Evolutionary conservation across 108 stramenopile genomes (phyloP).

Genomic region (Conticribra weissflogii): DNA sequence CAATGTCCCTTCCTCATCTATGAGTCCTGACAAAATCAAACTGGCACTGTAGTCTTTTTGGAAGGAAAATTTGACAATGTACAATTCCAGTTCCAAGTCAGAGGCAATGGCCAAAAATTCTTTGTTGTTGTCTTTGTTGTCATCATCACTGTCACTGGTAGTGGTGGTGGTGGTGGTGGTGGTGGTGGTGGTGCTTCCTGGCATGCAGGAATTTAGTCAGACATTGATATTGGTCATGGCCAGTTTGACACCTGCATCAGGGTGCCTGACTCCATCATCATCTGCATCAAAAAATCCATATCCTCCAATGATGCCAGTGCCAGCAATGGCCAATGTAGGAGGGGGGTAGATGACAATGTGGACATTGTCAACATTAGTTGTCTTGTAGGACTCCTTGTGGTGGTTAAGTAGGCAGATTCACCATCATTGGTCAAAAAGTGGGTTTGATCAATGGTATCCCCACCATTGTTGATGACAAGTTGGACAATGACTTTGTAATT

Average conservation of each 20-base stretch:
- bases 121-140: too few relatives aligned
- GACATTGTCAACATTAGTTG: conserved; percentile 1
- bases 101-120: background rate
- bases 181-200: conserved; percentile 7
- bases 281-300: conserved; percentile 39
- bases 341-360: background rate
- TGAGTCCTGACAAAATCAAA: conserved; percentile 15
- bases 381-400: conserved; percentile 10
- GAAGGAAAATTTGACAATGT: conserved; percentile 18
- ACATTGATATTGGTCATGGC: conserved; percentile 28
- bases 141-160: too few relatives aligned
- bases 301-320: conserved; percentile 27
- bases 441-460: background rate
- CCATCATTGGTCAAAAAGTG: conserved; percentile 14
- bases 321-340: background rate
- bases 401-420: too few relatives aligned
- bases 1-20: conserved; percentile 28
- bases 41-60: conserved; percentile 13
- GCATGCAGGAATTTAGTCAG: conserved; percentile 26
- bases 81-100: background rate
- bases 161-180: too few relatives aligned
- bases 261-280: conserved; percentile 21
- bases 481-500: background rate
- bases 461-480: background rate
- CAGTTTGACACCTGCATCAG: conserved; percentile 17